Conservation (phyloP, 2,329 filamentous ascomycete species). For the Ascosphaera aggregata region DNA sequence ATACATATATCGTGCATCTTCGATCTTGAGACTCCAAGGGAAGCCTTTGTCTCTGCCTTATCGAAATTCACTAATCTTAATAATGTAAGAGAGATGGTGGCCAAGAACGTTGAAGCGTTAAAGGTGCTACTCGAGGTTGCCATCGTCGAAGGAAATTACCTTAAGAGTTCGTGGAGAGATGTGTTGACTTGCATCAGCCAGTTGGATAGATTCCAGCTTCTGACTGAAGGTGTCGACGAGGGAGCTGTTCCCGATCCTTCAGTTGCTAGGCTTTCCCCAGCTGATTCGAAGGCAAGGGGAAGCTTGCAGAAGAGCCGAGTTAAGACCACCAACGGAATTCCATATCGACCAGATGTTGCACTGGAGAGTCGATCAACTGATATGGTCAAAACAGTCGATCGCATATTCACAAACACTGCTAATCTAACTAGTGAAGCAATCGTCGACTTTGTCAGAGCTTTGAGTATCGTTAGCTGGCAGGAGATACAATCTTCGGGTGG, state of each 20-base stretch:
- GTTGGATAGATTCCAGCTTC: constrained; percentile 80
- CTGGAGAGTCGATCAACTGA: constrained; percentile 83
- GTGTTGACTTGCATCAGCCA: constrained; percentile 89
- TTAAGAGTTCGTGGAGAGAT: constrained; percentile 86
- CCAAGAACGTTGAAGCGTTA: constrained; percentile 88
- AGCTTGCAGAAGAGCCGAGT: constrained; percentile 35
- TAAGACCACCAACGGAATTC: constrained; percentile 25
- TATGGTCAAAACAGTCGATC: constrained; percentile 76
- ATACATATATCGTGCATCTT: constrained; percentile 87
- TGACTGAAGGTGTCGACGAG: constrained; percentile 86
- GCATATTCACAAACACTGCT: constrained; percentile 91
- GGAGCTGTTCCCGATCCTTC: constrained; percentile 80
- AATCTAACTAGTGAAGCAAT: constrained; percentile 86
- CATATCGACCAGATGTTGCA: constrained; percentile 57
- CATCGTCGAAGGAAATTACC: constrained; percentile 71
- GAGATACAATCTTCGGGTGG: constrained; percentile 95
- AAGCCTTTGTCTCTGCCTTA: constrained; percentile 82
- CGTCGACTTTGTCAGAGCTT: constrained; percentile 73
- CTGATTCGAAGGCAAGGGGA: constrained; percentile 35
- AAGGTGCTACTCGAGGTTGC: constrained; percentile 82
- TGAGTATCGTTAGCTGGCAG: constrained; percentile 96
- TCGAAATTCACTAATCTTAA: constrained; percentile 90
- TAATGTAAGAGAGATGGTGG: constrained; percentile 83
- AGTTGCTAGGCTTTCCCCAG: constrained; percentile 47
- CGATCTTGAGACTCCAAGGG: constrained; percentile 73